A percentile compares a stretch with the other conserved stretches of the same genome.
Conservation (phyloP, 129 eudicot species). For the Arctium lappa region DNA sequence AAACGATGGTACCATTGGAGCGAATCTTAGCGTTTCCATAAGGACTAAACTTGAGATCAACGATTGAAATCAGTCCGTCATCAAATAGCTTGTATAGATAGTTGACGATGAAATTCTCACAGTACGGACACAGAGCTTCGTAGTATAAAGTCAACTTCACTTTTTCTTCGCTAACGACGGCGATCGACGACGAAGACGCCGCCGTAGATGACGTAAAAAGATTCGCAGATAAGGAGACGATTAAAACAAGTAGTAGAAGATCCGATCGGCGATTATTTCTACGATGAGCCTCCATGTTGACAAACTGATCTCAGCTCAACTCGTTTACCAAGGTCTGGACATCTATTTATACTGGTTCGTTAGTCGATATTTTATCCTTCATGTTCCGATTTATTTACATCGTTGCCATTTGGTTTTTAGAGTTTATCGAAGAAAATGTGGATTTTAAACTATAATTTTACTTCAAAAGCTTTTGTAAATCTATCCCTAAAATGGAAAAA, state of each 20-base stretch:
- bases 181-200: background rate
- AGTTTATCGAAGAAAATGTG: too few species aligned
- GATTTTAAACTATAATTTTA: too few species aligned
- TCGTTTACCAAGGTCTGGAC: background rate
- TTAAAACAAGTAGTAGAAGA: slow-evolving; percentile 1
- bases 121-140: slow-evolving; percentile 65
- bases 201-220: background rate
- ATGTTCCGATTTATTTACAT: background rate
- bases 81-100: slow-evolving; percentile 49
- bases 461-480: too few species aligned
- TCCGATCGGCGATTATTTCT: slow-evolving; percentile 1
- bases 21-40: slow-evolving; percentile 67
- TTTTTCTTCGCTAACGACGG: slow-evolving; percentile 29
- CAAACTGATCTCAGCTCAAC: background rate
- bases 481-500: too few species aligned
- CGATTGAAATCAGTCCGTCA: slow-evolving; percentile 41
- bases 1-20: slow-evolving; percentile 48
- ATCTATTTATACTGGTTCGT: background rate
- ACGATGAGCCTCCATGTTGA: slow-evolving; percentile 15
- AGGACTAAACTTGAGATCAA: slow-evolving; percentile 66
- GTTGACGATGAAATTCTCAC: slow-evolving; percentile 61
- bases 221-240: slow-evolving; percentile 5
- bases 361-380: background rate
- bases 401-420: slow-evolving; percentile 2
- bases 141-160: slow-evolving; percentile 56